A percentile compares a stretch with the other conserved stretches of the same genome.
These are phyloP conservation scores for Epichloe festucae DNA, from an alignment of 2,329 filamentous ascomycete species.

Conservation along the genomic window DNA sequence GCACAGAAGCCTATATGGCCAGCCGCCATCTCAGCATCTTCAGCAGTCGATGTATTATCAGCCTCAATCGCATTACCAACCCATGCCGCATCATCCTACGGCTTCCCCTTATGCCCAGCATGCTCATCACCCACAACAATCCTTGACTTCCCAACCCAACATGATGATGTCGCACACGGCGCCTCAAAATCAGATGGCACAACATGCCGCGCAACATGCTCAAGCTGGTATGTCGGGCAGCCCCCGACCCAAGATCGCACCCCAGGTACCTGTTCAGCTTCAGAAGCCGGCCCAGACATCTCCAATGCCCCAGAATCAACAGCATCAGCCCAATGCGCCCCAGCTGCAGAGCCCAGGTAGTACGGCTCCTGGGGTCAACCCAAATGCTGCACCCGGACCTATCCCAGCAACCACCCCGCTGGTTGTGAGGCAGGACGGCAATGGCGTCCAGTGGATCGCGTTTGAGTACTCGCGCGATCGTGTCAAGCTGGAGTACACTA, in stretches of 20 bases:
- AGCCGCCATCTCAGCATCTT: conserved; percentile 64
- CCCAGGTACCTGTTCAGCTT: conserved; percentile 47
- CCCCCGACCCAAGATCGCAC: conserved; percentile 50
- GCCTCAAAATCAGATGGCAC: conserved; percentile 44
- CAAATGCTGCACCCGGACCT: conserved; percentile 85
- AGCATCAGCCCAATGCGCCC: conserved; percentile 24
- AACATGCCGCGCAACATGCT: conserved; percentile 42
- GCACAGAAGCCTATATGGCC: conserved; percentile 74
- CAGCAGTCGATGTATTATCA: conserved; percentile 70
- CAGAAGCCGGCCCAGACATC: conserved; percentile 37
- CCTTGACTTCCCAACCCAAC: conserved; percentile 51
- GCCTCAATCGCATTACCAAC: conserved; percentile 47
- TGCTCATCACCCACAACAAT: conserved; percentile 28
- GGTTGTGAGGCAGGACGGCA: conserved; percentile 87
- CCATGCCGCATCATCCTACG: conserved; percentile 50
- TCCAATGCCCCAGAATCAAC: conserved; percentile 26
- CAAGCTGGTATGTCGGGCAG: conserved; percentile 46
- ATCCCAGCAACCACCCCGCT: conserved; percentile 94
- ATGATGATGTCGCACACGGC: conserved; percentile 54
- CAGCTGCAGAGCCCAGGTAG: conserved; percentile 27
- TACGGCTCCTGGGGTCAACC: conserved; percentile 48
- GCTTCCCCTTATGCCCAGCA: conserved; percentile 50
- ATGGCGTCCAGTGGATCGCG: conserved; percentile 96
- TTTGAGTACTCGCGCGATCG: conserved; percentile 96
- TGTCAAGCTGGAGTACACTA: conserved; percentile 99